These are phyloP conservation scores for Candida tibetensis DNA, from an alignment of 805 yeast species.

Conservation along the genomic window DNA sequence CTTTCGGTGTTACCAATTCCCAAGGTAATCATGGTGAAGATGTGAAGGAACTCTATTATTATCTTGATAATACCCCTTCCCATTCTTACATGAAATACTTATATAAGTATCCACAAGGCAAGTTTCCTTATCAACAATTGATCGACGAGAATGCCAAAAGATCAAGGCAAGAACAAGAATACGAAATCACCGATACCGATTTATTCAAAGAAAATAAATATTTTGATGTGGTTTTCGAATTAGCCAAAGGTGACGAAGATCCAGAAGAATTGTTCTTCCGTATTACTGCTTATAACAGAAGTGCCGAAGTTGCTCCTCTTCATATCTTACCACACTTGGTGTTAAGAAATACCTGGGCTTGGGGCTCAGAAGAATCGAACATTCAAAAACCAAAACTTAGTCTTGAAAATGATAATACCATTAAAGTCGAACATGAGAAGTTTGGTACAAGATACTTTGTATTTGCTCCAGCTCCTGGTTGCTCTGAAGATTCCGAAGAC, in stretches of 20 bases:
- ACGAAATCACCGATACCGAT: slow-evolving; percentile 79
- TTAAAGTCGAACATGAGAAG: slow-evolving; percentile 63
- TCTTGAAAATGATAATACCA: slow-evolving; percentile 41
- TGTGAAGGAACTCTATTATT: slow-evolving; percentile 81
- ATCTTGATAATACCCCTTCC: slow-evolving; percentile 88
- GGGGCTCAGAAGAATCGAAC: slow-evolving; percentile 62
- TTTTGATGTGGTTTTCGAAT: slow-evolving; percentile 85
- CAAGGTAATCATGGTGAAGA: slow-evolving; percentile 97
- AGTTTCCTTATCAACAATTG: slow-evolving; percentile 78
- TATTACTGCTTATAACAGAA: slow-evolving; percentile 83
- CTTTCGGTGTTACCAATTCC: slow-evolving; percentile 86
- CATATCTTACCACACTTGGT: slow-evolving; percentile 82
- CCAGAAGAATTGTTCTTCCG: slow-evolving; percentile 80
- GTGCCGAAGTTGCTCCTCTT: slow-evolving; percentile 80
- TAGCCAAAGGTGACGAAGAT: slow-evolving; percentile 81
- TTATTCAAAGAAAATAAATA: slow-evolving; percentile 69
- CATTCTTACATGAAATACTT: slow-evolving; percentile 89
- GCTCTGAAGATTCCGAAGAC: slow-evolving; percentile 55
- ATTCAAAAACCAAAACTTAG: slow-evolving; percentile 48
- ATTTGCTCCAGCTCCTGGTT: slow-evolving; percentile 81
- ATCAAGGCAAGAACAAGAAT: slow-evolving; percentile 68
- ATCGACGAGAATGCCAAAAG: slow-evolving; percentile 65
- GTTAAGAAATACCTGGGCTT: slow-evolving; percentile 90
- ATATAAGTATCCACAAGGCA: slow-evolving; percentile 87
- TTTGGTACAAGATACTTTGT: slow-evolving; percentile 61